Evolutionary conservation across 305 asterid species (phyloP), one percentile per base, ranked within the genome.

Genomic region (Fraxinus platypoda): DNA sequence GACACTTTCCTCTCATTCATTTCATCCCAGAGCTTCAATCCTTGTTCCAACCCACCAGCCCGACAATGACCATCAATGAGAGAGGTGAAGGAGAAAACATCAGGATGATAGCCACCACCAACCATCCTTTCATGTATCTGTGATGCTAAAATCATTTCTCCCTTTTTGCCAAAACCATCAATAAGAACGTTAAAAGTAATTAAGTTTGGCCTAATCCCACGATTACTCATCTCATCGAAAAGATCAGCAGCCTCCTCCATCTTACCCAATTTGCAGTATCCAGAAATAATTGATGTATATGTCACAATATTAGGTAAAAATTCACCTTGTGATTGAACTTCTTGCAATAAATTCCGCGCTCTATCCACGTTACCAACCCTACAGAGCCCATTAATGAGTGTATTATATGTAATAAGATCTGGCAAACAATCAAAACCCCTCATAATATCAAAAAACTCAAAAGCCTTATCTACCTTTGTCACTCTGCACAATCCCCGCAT

Each of bases 51-150:
- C 76, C 91, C 93, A 59, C 98, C 98, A 33, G 76, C 76, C 75
- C 92, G 89, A 86, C 98, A 91, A 89, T 90, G 85, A 62, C 96
- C 94, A 59, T 90, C 90, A 54, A 94, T 90, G 68, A 95, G 97
- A 80, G 95, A 89, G 12, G 99, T 94, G 87, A 89, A 94, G 26
- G 97, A 93, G 77, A 91, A 76, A 66, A 94, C 97, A 90, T 95
- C 97, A 17, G 98, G 99, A 76, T 33, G 74, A 76, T 86, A 84
- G 84, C 94, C 88, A 81, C 76, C 28, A 76, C 21, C 28, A 25
- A 74, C 79, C 97, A 93, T 91, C 80, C 82, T 90, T 70, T 86
- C 90, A 43, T 87, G 87, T 82, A 90, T 84, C 73, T 85, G 84
- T 75, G 57, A 37, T 1, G 97, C 93, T 8, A 88, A 91, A 86